Evolutionary conservation across 2,329 filamentous ascomycete genomes (phyloP).

Genomic region (Ilyonectria destructans): DNA sequence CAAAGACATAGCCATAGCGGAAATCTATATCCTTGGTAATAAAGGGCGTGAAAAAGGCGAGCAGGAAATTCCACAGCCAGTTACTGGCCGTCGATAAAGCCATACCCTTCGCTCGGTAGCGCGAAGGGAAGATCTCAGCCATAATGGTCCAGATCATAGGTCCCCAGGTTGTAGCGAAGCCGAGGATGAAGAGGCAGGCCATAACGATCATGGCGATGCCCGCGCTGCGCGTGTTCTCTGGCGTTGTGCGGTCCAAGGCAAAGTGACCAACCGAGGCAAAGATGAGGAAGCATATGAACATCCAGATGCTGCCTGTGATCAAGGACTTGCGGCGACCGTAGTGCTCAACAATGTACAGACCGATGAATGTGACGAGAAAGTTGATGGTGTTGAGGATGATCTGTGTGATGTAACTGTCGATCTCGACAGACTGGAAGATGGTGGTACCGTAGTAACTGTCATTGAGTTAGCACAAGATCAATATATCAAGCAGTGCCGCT

Average conservation of each 20-base stretch:
- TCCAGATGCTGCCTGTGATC: constrained; percentile 75
- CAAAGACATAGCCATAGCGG: constrained; percentile 84
- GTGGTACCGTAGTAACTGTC: constrained; percentile 77
- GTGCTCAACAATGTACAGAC: constrained; percentile 80
- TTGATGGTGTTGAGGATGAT: constrained; percentile 80
- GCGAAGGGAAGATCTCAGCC: constrained; percentile 76
- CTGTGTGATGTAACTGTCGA: constrained; percentile 76
- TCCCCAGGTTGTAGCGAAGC: constrained; percentile 78
- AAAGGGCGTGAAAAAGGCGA: constrained; percentile 86
- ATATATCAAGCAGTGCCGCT: not conserved
- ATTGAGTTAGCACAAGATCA: constrained; percentile 44
- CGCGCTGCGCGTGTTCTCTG: constrained; percentile 57
- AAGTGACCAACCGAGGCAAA: constrained; percentile 70
- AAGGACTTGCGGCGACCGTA: constrained; percentile 77
- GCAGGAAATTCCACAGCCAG: constrained; percentile 83
- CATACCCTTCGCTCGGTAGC: constrained; percentile 75
- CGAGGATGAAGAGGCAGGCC: constrained; percentile 75
- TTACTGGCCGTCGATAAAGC: constrained; percentile 74
- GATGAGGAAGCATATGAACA: constrained; percentile 73
- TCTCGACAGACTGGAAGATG: constrained; percentile 63
- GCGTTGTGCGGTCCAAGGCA: constrained; percentile 56
- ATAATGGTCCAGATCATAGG: constrained; percentile 78
- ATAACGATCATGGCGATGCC: constrained; percentile 77
- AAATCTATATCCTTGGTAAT: constrained; percentile 82
- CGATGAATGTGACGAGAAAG: constrained; percentile 77